These are phyloP conservation scores for Mycena galericulata DNA, from an alignment of 768 basidiomycete species.

Conservation along the genomic window DNA sequence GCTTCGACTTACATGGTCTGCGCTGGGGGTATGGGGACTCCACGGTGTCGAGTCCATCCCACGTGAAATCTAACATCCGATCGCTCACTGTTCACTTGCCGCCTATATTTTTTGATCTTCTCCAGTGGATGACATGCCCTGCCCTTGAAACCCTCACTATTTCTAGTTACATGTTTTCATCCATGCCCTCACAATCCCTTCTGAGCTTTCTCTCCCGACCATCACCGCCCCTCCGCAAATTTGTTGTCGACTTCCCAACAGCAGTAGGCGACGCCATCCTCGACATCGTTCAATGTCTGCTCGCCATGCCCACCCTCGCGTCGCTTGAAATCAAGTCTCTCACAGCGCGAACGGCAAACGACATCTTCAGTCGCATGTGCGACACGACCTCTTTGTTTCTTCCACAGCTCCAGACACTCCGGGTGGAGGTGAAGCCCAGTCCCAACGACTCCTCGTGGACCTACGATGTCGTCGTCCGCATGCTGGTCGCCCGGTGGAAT, in stretches of 20 bases:
- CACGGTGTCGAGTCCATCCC: neutral
- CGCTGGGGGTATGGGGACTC: neutral
- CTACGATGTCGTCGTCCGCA: too few species aligned
- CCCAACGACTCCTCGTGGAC: too few species aligned
- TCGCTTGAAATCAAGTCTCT: constrained; percentile 4
- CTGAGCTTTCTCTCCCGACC: constrained; percentile 2
- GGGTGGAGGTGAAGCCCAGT: neutral
- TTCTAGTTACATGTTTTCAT: neutral
- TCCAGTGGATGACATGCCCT: constrained; percentile 9
- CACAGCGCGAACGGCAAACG: neutral
- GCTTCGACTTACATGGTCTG: neutral
- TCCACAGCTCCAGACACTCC: constrained; percentile 8
- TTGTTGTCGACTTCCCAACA: constrained; percentile 4
- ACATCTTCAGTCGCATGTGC: neutral
- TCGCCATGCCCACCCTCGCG: constrained; percentile 3
- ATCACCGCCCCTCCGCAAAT: constrained; percentile 2
- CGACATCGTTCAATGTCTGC: neutral
- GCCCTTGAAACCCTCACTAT: constrained; percentile 10
- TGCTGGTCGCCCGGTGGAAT: too few species aligned
- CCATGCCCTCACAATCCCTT: neutral
- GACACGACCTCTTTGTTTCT: constrained; percentile 4
- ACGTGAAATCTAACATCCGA: neutral
- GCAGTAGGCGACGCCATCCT: neutral
- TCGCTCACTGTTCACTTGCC: neutral
- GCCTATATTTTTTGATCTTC: neutral